phyloP scores from a whole-genome alignment of 2,329 filamentous ascomycete species.

The Xylariaceae sp. region DNA sequence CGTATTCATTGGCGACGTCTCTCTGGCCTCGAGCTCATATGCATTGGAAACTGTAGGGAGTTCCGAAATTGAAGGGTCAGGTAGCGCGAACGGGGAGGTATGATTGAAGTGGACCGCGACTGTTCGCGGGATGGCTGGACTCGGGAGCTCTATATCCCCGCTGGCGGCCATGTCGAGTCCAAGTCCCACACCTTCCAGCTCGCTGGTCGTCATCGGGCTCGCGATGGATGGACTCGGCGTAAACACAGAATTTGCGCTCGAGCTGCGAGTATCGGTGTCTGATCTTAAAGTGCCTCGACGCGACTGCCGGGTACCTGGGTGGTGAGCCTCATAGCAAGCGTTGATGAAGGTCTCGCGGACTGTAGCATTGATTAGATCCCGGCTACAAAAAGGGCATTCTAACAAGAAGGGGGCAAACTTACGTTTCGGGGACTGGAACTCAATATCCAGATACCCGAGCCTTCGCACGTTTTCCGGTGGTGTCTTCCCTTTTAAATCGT shows the following conservation, averaged over 20 bases:
- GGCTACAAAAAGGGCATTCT: not conserved
- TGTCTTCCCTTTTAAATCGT: conserved; percentile 26
- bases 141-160: conserved; percentile 9
- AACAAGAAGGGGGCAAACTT: not conserved
- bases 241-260: conserved; percentile 5
- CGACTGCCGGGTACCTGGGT: not conserved
- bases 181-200: conserved; percentile 1
- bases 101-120: conserved; percentile 3
- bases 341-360: conserved; percentile 34
- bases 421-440: conserved; percentile 29
- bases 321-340: conserved; percentile 33
- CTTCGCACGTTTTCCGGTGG: conserved; percentile 24
- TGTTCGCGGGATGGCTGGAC: conserved; percentile 12
- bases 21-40: not conserved
- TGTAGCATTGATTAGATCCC: conserved; percentile 1
- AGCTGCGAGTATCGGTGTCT: conserved; percentile 4
- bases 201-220: conserved; percentile 12
- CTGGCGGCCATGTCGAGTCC: not conserved
- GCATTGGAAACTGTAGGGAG: too few species aligned
- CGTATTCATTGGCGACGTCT: conserved; percentile 8
- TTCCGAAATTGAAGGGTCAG: not conserved
- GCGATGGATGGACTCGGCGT: not conserved
- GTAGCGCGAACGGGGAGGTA: not conserved
- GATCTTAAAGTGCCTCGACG: conserved; percentile 2
- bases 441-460: conserved; percentile 31